Evolutionary conservation across 352 stramenopile genomes (phyloP), one percentile per base, ranked within the genome.

Genomic region (Phytopythium montanum): DNA sequence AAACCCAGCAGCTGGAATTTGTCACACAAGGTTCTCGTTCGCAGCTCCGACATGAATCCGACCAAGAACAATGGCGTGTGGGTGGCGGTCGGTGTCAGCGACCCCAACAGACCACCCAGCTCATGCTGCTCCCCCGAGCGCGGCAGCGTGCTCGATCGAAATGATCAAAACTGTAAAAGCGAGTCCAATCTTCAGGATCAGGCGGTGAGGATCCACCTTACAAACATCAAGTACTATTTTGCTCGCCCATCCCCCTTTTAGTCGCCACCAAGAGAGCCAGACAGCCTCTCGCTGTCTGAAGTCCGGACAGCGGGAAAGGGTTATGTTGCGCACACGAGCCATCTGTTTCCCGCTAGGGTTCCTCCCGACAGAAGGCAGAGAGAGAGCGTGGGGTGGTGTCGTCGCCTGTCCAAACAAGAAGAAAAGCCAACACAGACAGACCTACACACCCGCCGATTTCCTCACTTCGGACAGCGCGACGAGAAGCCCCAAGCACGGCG

Each of bases 121-220:
- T 38, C 33, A 38, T 1, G 3, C 9, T 38, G 33, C 10, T 38
- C 33, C 33, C 33, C 10, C 33, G 5, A 8, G 8, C 5, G n/a
- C n/a, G n/a, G n/a, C n/a, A n/a, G n/a, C n/a, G n/a, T n/a, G n/a
- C n/a, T n/a, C n/a, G n/a, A n/a, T n/a, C n/a, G n/a, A n/a, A n/a
- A n/a, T n/a, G n/a, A n/a, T n/a, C n/a, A n/a, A n/a, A n/a, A 42
- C 36, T 2, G 39, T 46, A 46, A 25, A 25, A 42, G 14, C 39
- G 19, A 46, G 12, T 25, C 19, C 23, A 46, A 46, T 46, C 39
- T 46, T 46, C 39, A 46, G 39, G 39, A 46, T 46, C 39, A 46
- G 39, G 39, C 25, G 39, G 39, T 46, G 39, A 21, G 16, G 39
- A 21, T 44, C 18, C 38, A 10, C 16, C 39, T 25, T 46, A 46